Percentiles rank a stretch among this genome's conserved stretches.
Conservation (phyloP, 805 yeast genomes). For the Saccharomycopsis sp. region DNA sequence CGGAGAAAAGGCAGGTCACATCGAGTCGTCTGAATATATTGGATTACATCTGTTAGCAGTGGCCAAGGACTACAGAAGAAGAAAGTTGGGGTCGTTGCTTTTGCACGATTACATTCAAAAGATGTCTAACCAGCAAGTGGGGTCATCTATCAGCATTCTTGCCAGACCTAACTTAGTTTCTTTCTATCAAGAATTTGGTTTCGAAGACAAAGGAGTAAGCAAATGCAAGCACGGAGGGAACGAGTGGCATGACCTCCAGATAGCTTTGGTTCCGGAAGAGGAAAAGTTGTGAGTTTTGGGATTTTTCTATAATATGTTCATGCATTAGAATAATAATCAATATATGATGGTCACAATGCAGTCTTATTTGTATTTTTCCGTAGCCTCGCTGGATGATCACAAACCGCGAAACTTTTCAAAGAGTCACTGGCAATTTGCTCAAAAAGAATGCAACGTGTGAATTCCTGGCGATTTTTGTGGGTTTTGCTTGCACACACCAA, state of each 20-base stretch:
- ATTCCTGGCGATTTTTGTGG: too few species aligned
- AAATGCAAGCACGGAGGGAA: constrained; percentile 50
- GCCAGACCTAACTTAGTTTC: constrained; percentile 63
- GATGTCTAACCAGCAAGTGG: constrained; percentile 79
- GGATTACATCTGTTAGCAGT: constrained; percentile 82
- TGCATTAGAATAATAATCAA: not conserved
- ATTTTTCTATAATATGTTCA: not conserved
- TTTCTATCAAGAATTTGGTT: constrained; percentile 80
- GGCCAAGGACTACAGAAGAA: constrained; percentile 70
- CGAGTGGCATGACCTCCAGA: constrained; percentile 53
- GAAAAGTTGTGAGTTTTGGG: constrained; percentile 30
- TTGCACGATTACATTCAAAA: constrained; percentile 88
- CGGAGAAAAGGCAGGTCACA: constrained; percentile 46
- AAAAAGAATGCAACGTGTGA: too few species aligned
- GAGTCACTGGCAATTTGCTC: too few species aligned
- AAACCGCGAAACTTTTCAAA: too few species aligned
- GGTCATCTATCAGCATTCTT: constrained; percentile 66
- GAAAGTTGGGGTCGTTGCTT: constrained; percentile 74
- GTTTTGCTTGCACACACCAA: too few species aligned
- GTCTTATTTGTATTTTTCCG: not conserved
- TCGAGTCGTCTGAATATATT: constrained; percentile 63
- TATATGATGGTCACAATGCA: too few species aligned
- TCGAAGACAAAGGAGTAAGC: constrained; percentile 61
- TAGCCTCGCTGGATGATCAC: too few species aligned
- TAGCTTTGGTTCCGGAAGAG: constrained; percentile 37